A percentile compares a stretch with the other conserved stretches of the same genome.
These are phyloP conservation scores for Amanita phalloides DNA, from an alignment of 768 basidiomycete genomes.

Conservation along the genomic window DNA sequence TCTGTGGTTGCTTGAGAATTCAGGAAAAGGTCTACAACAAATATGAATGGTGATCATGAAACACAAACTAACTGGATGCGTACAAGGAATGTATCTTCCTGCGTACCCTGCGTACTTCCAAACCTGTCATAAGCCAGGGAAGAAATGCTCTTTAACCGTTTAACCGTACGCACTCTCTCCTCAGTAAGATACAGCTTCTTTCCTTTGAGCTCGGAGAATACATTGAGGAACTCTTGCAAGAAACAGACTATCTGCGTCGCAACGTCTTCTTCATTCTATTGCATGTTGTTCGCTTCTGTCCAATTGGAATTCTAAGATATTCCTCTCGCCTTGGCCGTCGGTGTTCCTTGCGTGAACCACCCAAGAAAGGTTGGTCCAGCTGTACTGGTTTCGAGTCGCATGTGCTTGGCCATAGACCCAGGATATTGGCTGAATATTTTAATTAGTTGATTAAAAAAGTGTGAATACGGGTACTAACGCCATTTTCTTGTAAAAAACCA, in stretches of 20 bases:
- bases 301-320: background rate
- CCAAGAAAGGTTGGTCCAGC: too few species aligned
- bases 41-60: conserved; percentile 1
- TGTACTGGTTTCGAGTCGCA: background rate
- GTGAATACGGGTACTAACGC: conserved; percentile 30
- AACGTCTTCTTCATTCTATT: conserved; percentile 36
- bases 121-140: background rate
- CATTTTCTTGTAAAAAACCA: conserved; percentile 65
- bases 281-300: background rate
- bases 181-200: too few species aligned
- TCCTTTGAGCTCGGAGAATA: conserved; percentile 14
- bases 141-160: too few species aligned
- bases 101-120: background rate
- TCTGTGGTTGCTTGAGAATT: background rate
- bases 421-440: background rate
- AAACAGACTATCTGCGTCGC: conserved; percentile 45
- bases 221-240: conserved; percentile 54
- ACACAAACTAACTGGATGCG: background rate
- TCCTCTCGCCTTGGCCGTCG: background rate
- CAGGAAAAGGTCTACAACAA: conserved; percentile 31
- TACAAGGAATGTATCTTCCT: background rate
- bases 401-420: background rate
- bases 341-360: background rate
- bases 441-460: background rate
- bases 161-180: too few species aligned